Conservation (phyloP, 1,284 basidiomycete genomes). For the Cryptococcus sp. region DNA sequence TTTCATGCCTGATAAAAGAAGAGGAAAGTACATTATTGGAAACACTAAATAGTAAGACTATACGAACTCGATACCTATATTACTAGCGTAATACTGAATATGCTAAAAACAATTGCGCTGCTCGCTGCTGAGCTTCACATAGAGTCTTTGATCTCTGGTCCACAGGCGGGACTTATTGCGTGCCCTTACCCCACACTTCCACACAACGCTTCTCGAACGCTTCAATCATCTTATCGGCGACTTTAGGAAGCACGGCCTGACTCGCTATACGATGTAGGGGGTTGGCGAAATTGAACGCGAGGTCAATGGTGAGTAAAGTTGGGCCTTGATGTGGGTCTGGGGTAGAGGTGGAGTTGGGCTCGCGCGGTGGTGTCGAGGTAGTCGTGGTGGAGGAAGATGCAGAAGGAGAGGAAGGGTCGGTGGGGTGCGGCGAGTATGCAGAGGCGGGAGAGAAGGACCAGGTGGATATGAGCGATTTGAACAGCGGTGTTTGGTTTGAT, state of each 20-base stretch:
- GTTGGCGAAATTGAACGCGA: constrained; percentile 83
- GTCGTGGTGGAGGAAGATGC: constrained; percentile 13
- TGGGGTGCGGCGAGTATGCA: constrained; percentile 55
- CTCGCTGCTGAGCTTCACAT: too few relatives aligned
- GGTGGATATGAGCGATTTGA: constrained; percentile 77
- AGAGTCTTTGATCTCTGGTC: too few relatives aligned
- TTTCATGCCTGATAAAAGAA: too few relatives aligned
- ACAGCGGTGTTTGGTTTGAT: constrained; percentile 72
- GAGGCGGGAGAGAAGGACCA: constrained; percentile 71
- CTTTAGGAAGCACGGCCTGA: constrained; percentile 77
- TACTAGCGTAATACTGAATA: too few relatives aligned
- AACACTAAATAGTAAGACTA: too few relatives aligned
- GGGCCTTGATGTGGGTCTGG: constrained; percentile 50
- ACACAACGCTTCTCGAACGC: constrained; percentile 85
- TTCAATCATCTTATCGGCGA: constrained; percentile 84
- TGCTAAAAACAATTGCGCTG: too few relatives aligned
- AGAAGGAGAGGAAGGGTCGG: constrained; percentile 25
- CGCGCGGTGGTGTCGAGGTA: constrained; percentile 5
- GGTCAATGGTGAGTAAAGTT: constrained; percentile 75
- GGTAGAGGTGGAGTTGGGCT: constrained; percentile 16
- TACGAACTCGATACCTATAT: too few relatives aligned
- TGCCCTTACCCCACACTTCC: constrained; percentile 63
- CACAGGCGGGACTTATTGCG: not conserved
- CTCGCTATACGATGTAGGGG: constrained; percentile 81
- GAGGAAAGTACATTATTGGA: too few relatives aligned